Percentiles rank a stretch among this genome's conserved stretches.
Conservation (phyloP, 2,329 filamentous ascomycete species). For the Phialemoniopsis sp. region DNA sequence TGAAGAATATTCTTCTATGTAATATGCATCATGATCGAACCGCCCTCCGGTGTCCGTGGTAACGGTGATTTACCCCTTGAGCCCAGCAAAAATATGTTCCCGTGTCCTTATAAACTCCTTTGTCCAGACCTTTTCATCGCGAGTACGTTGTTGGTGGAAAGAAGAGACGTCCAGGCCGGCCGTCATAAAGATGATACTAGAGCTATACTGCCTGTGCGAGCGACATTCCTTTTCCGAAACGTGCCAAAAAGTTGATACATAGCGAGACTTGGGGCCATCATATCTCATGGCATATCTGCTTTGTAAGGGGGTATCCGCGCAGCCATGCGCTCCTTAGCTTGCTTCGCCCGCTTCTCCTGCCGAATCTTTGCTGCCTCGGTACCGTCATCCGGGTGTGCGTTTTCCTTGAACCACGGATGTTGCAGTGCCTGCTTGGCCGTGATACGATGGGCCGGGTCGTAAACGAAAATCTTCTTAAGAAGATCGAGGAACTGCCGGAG, state of each 20-base stretch:
- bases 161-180: no score
- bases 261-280: not conserved
- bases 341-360: conserved; percentile 39
- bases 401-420: conserved; percentile 66
- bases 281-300: conserved; percentile 3
- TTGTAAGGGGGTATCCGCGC: conserved; percentile 1
- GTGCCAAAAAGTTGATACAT: no score
- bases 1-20: conserved; percentile 2
- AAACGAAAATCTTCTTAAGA: conserved; percentile 63
- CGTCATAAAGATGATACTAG: no score
- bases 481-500: conserved; percentile 61
- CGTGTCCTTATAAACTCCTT: no score
- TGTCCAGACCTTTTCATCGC: no score
- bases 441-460: conserved; percentile 61
- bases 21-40: not conserved
- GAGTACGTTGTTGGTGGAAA: no score
- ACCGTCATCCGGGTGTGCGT: conserved; percentile 59
- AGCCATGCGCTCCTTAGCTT: conserved; percentile 8
- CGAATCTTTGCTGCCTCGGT: conserved; percentile 65
- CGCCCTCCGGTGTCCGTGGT: no score
- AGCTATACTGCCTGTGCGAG: no score
- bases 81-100: no score
- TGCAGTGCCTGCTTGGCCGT: conserved; percentile 63
- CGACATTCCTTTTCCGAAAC: no score
- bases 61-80: no score